Conservation (phyloP, 495 filamentous ascomycete genomes). For the Penicillium coprophilum region DNA sequence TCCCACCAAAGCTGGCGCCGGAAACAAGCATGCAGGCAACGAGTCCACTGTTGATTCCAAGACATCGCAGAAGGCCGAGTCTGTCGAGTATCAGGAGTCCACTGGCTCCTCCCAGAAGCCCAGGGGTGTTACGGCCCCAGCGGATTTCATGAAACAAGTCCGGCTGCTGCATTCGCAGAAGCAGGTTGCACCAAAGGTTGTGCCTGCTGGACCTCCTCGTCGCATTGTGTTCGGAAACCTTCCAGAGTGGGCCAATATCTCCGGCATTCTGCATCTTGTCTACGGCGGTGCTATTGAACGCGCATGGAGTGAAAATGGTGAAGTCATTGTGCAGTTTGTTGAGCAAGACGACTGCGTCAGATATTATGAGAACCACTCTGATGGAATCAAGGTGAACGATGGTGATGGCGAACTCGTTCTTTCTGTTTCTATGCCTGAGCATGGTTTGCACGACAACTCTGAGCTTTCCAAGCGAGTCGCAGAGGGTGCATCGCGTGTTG, state of each 20-base stretch:
- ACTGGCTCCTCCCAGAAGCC: neutral
- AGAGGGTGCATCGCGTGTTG: conserved; percentile 8
- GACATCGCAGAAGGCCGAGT: neutral
- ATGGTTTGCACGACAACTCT: conserved; percentile 1
- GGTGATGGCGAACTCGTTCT: neutral
- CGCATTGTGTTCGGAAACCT: conserved; percentile 40
- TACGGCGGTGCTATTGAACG: conserved; percentile 48
- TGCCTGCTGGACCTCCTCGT: conserved; percentile 12
- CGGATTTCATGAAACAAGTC: conserved; percentile 4
- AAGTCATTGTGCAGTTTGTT: conserved; percentile 13
- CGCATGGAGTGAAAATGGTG: conserved; percentile 8
- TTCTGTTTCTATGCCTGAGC: conserved; percentile 1
- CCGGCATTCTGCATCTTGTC: conserved; percentile 42
- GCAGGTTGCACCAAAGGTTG: neutral
- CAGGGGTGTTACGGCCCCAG: neutral
- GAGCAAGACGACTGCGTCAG: conserved; percentile 7
- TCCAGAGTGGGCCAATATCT: conserved; percentile 28
- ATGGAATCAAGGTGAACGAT: conserved; percentile 5
- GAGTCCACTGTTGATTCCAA: neutral
- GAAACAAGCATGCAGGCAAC: neutral
- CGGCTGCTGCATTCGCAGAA: neutral
- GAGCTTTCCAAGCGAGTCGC: neutral
- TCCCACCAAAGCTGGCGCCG: neutral
- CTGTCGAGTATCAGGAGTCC: neutral
- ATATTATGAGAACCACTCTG: conserved; percentile 4